Conservation (phyloP, 2,329 filamentous ascomycete species). For the Shiraia bambusicola region DNA sequence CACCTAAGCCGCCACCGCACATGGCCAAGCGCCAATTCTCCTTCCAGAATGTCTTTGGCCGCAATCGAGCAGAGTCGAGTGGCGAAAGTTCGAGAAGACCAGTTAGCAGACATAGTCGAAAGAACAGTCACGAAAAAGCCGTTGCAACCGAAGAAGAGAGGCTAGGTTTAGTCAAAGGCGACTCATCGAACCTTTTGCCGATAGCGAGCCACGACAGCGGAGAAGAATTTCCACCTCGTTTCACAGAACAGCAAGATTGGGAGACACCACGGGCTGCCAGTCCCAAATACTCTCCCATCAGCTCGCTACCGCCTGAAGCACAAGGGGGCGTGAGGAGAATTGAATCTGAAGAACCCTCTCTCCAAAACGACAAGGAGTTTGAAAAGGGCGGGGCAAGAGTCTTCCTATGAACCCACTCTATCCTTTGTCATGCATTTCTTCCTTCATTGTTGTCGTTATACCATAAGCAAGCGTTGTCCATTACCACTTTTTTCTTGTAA, state of each 20-base stretch:
- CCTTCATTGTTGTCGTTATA: background rate
- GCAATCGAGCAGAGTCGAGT: slow-evolving; percentile 41
- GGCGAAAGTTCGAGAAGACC: slow-evolving; percentile 26
- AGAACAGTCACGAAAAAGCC: slow-evolving; percentile 39
- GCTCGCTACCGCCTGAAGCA: slow-evolving; percentile 3
- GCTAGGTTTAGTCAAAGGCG: slow-evolving; percentile 78
- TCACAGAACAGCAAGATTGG: slow-evolving; percentile 16
- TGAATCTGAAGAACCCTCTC: slow-evolving; percentile 9
- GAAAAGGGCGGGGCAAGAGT: slow-evolving; percentile 6
- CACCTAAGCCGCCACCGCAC: slow-evolving; percentile 62
- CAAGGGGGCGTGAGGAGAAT: slow-evolving; percentile 8
- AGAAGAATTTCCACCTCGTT: slow-evolving; percentile 18
- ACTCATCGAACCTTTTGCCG: slow-evolving; percentile 47
- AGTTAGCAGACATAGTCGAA: slow-evolving; percentile 30
- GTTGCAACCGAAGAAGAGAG: slow-evolving; percentile 77
- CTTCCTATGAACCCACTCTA: background rate
- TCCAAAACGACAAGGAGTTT: slow-evolving; percentile 9
- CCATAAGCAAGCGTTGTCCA: background rate
- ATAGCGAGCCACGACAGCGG: slow-evolving; percentile 26
- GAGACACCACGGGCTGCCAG: slow-evolving; percentile 11
- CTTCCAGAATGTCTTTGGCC: slow-evolving; percentile 81
- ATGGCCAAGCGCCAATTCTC: slow-evolving; percentile 76
- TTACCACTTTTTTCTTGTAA: slow-evolving; percentile 2
- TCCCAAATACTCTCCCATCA: slow-evolving; percentile 12
- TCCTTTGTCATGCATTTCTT: too few species aligned